Percentiles rank a stretch among this genome's conserved stretches.
Conservation (phyloP, 495 filamentous ascomycete species). For the Bombardia bombarda region DNA sequence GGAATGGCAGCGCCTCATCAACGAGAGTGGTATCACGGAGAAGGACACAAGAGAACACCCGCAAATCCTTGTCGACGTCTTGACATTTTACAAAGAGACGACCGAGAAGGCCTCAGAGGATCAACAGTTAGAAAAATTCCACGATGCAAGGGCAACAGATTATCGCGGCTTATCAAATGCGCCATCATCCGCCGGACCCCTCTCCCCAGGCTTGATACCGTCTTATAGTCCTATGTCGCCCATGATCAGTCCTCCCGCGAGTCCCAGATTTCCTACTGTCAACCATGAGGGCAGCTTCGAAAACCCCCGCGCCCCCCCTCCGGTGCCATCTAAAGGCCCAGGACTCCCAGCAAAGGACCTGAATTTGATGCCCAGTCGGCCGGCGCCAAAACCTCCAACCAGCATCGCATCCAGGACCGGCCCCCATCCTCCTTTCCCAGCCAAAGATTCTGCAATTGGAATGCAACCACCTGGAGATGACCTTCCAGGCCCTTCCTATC, state of each 20-base stretch:
- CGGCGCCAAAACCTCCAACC: slow-evolving; percentile 59
- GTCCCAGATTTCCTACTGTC: slow-evolving; percentile 79
- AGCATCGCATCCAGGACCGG: slow-evolving; percentile 36
- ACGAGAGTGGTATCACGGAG: slow-evolving; percentile 93
- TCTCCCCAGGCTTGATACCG: slow-evolving; percentile 38
- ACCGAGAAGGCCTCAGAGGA: slow-evolving; percentile 73
- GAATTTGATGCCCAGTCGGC: slow-evolving; percentile 54
- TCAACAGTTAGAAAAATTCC: slow-evolving; percentile 91
- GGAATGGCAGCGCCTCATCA: slow-evolving; percentile 93
- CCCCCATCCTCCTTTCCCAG: slow-evolving; percentile 38
- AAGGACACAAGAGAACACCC: slow-evolving; percentile 94
- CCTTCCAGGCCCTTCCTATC: slow-evolving; percentile 32
- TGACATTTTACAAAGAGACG: slow-evolving; percentile 93
- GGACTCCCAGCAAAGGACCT: slow-evolving; percentile 38
- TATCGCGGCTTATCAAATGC: slow-evolving; percentile 37
- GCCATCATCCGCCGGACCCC: slow-evolving; percentile 31
- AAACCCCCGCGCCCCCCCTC: slow-evolving; percentile 88
- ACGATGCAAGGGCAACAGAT: slow-evolving; percentile 63
- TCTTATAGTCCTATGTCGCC: slow-evolving; percentile 49
- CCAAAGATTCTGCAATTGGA: slow-evolving; percentile 47
- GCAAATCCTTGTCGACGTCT: slow-evolving; percentile 87
- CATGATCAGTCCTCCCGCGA: slow-evolving; percentile 74
- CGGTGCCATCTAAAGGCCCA: slow-evolving; percentile 56
- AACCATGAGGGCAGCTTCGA: slow-evolving; percentile 93
- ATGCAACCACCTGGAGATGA: slow-evolving; percentile 49